Percentiles rank a stretch among this genome's conserved stretches.
phyloP scores from a whole-genome alignment of 1,284 basidiomycete species.

The Moniliophthora roreri region DNA sequence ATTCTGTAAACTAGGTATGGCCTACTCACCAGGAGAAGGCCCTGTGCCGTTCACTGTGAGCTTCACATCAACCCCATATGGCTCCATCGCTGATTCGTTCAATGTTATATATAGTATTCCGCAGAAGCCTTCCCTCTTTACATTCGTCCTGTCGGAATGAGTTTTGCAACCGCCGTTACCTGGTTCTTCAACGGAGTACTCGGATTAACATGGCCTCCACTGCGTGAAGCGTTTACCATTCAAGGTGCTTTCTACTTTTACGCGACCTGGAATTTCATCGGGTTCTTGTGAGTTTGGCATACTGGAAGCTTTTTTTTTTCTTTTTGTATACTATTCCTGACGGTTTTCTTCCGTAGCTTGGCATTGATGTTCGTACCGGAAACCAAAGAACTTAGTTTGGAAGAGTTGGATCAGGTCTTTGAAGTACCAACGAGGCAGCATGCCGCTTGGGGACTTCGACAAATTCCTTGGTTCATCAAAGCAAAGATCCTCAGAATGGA shows the following conservation, averaged over 20 bases:
- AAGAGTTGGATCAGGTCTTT: slow-evolving; percentile 9
- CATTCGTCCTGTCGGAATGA: slow-evolving; percentile 73
- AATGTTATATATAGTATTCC: slow-evolving; percentile 38
- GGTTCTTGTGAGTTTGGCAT: neutral
- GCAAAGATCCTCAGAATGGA: slow-evolving; percentile 1
- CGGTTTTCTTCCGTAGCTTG: neutral
- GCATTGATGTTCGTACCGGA: slow-evolving; percentile 2
- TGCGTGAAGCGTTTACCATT: neutral
- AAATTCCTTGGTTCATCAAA: neutral
- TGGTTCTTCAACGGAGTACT: slow-evolving; percentile 50
- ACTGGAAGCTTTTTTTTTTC: neutral
- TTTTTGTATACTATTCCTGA: neutral
- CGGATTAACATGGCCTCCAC: slow-evolving; percentile 1
- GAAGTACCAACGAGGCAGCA: neutral
- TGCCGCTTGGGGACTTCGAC: neutral
- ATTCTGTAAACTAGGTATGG: slow-evolving; percentile 24
- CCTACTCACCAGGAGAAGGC: slow-evolving; percentile 74
- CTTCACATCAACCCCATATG: slow-evolving; percentile 8
- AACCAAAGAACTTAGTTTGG: slow-evolving; percentile 7
- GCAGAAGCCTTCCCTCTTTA: slow-evolving; percentile 74
- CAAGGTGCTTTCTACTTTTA: slow-evolving; percentile 9
- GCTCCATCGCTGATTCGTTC: neutral
- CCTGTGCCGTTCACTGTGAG: slow-evolving; percentile 73
- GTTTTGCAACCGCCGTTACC: slow-evolving; percentile 56
- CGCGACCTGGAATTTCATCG: slow-evolving; percentile 8